These are phyloP conservation scores for Fusarium buxicola DNA, from an alignment of 2,329 filamentous ascomycete species.

Conservation along the genomic window DNA sequence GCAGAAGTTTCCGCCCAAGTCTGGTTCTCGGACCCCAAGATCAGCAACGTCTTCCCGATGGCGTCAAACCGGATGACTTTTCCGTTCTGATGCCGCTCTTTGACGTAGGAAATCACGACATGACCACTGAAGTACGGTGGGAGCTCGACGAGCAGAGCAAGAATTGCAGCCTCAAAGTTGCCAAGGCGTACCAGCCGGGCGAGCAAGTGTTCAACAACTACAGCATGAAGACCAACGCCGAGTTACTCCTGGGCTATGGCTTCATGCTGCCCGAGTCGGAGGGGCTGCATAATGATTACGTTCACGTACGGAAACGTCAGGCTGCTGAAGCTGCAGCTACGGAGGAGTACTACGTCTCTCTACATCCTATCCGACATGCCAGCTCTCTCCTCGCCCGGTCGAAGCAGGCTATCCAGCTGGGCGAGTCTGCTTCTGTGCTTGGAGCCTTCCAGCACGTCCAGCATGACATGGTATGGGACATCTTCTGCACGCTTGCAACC, in stretches of 20 bases:
- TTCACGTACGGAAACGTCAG: constrained; percentile 64
- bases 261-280: constrained; percentile 65
- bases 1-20: constrained; percentile 72
- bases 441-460: constrained; percentile 63
- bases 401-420: constrained; percentile 51
- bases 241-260: constrained; percentile 73
- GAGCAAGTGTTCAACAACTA: constrained; percentile 77
- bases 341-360: constrained; percentile 65
- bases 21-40: constrained; percentile 60
- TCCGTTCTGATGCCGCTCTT: constrained; percentile 77
- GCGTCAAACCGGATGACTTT: constrained; percentile 64
- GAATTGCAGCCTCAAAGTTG: constrained; percentile 58
- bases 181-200: constrained; percentile 60
- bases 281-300: constrained; percentile 68
- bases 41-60: constrained; percentile 45
- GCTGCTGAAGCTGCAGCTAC: constrained; percentile 30
- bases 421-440: constrained; percentile 45
- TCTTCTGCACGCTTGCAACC: constrained; percentile 56
- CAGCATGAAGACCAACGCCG: constrained; percentile 78
- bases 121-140: constrained; percentile 70
- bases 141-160: constrained; percentile 55
- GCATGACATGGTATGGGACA: constrained; percentile 64
- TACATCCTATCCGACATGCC: constrained; percentile 59
- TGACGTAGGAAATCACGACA: constrained; percentile 78
- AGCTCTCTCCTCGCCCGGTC: constrained; percentile 61